Conservation (phyloP, 768 basidiomycete species). For the Termitomyces bulborhizus region DNA sequence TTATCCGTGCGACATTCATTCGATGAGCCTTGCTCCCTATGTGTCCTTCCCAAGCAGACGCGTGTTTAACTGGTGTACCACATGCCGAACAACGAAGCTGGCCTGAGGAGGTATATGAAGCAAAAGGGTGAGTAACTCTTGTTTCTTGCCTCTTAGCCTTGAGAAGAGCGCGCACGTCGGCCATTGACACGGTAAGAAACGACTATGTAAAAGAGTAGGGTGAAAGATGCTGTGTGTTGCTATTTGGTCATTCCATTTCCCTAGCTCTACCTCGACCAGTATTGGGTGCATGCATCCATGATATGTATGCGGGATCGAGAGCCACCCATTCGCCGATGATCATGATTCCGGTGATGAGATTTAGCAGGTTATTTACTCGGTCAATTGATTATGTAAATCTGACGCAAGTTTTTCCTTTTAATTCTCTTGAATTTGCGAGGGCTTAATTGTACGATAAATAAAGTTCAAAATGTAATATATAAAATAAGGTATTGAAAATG, state of each 20-base stretch:
- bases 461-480: too few relatives aligned
- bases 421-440: too few relatives aligned
- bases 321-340: too few relatives aligned
- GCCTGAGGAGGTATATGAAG: constrained; percentile 58
- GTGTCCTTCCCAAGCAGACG: constrained; percentile 85
- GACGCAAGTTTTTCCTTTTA: too few relatives aligned
- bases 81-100: constrained; percentile 70
- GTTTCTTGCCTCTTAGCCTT: constrained; percentile 79
- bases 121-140: constrained; percentile 66
- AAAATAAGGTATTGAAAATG: too few relatives aligned
- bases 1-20: constrained; percentile 52
- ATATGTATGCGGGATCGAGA: too few relatives aligned
- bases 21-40: constrained; percentile 77
- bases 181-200: constrained; percentile 34
- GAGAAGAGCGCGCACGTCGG: constrained; percentile 77
- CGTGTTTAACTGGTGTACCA: constrained; percentile 57
- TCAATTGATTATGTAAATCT: too few relatives aligned
- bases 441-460: too few relatives aligned
- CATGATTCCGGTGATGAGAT: too few relatives aligned
- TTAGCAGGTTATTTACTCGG: too few relatives aligned
- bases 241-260: not conserved
- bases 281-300: too few relatives aligned
- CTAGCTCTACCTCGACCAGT: too few relatives aligned
- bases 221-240: not conserved
- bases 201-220: not conserved